These are phyloP conservation scores for Skeletonema menzelii DNA, from an alignment of 108 stramenopile species.

Conservation along the genomic window DNA sequence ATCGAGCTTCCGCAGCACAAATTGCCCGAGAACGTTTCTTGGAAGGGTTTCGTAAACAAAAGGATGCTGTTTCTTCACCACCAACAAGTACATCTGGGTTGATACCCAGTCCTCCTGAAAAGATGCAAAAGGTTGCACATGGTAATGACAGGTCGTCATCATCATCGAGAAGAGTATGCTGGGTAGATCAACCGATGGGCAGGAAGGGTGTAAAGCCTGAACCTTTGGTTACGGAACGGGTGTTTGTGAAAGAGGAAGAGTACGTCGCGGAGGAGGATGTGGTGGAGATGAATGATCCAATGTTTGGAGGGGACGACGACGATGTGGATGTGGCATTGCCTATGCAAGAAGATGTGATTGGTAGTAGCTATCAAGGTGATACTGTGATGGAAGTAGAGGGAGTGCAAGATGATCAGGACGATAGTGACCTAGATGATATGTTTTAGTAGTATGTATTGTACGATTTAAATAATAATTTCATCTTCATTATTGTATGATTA, in stretches of 20 bases:
- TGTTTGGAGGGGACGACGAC: not conserved
- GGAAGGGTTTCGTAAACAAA: not conserved
- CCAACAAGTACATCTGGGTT: not conserved
- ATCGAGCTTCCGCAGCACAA: not conserved
- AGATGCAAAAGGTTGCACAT: not conserved
- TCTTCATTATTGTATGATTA: too few species aligned
- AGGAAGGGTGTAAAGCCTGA: not conserved
- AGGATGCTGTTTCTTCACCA: not conserved
- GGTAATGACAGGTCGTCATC: not conserved
- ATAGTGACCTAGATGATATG: slow-evolving; percentile 1
- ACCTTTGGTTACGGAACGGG: not conserved
- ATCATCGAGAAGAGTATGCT: not conserved
- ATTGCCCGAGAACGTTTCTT: not conserved
- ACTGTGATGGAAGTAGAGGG: not conserved
- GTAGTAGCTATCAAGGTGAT: not conserved
- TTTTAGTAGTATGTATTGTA: too few species aligned
- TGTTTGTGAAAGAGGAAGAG: not conserved
- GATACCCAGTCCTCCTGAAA: not conserved
- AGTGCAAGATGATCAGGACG: not conserved
- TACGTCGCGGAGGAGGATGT: not conserved
- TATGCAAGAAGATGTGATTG: not conserved
- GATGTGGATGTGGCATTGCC: not conserved
- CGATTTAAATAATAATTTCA: too few species aligned
- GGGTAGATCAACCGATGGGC: not conserved
- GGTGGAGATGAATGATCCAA: too few species aligned